Base-by-base conservation (phyloP, 371 early-diverging fungal species). In the Rhizopus arrhizus region DNA sequence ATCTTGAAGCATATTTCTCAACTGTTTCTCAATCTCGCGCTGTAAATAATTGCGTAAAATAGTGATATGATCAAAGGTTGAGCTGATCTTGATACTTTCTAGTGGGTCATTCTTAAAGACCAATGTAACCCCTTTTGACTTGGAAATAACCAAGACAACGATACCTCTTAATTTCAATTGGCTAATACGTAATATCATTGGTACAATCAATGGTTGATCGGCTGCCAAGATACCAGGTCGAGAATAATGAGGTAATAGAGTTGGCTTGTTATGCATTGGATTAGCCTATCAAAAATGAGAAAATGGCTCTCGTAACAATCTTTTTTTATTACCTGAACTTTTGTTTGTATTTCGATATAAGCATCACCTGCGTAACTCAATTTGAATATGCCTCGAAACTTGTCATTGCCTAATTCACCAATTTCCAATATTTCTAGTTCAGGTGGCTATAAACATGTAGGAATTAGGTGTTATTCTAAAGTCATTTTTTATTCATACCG, bases 381-480 rank as follows among this genome's bases (percentile, higher is more conserved):
- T 61, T 92, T 92, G 77, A 97, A 97, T 60, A 98, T 95, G 15
- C 96, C 98, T 50, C 94, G 87, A 77, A 97, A 96, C 59, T 92
- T 88, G 66, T 96, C 96, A 50, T 84, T 89, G 4, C 88, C 85
- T 31, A 99, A 82, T 58, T 99, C 99, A 38, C 96, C 92, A 63
- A 99, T 94, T 65, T 99, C 99, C n/a, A 99, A 76, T 61, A 99
- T 94, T 68, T 97, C 98, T 32, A 99, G 84, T 47, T 95, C 96
- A 12, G 99, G 99, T 22, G 99, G 91, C 90, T 93, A 73, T n/a
- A 29, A 48, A 13, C 36, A 34, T 29, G 29, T 5, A 46, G n/a
- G 15, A 36, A 62, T 42, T 40, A 32, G 43, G 41, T n/a, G 31
- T 47, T 46, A 1, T 45, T 33, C 22, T 35, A 38, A 40, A 58